Evolutionary conservation across 495 filamentous ascomycete genomes (phyloP), one percentile per base, ranked within the genome.

Genomic region (Xylaria longipes): DNA sequence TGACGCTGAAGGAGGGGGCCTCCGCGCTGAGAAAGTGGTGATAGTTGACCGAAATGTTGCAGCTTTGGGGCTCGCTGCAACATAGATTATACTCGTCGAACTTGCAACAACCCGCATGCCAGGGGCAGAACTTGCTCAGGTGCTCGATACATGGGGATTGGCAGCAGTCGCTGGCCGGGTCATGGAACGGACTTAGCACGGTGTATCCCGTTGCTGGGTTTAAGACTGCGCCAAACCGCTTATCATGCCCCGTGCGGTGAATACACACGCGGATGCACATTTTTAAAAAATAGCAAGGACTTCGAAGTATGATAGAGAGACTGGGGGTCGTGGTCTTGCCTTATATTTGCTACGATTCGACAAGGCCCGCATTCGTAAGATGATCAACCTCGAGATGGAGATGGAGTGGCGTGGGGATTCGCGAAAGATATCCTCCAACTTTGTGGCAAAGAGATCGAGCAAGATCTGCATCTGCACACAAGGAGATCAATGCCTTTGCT

Each of bases 181-280:
- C 64, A 31, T 76, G 76, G 27, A 56, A 77, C 0, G 76, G 76
- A 22, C 69, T 72, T n/a, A 64, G 58, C 11, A 77, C 72, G 0
- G 64, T 69, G 27, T 76, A 74, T 2, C 73, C 67, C 1, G 76
- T 77, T 2, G 33, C 37, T 3, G 74, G 74, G 31, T 77, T 71
- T 0, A 77, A 5, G 14, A 71, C 48, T 31, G 69, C 61, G 9
- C 11, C 35, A 50, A 46, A 73, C 0, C 72, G 76, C 5, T 70
- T 74, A 14, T 77, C 76, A 33, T 76, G 74, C 17, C 61, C 52
- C 6, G 20, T 77, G 31, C 71, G 73, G 58, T 61, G 58, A 12
- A 61, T 37, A 25, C 15, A 39, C 3, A 41, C 35, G 35, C 35
- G 58, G 58, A 61, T 37, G 11, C 58, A 41, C 58, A 61, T 61